Evolutionary conservation across 345 rosid species (phyloP), one percentile per base, ranked within the genome.

Genomic region (Alliaria petiolata): DNA sequence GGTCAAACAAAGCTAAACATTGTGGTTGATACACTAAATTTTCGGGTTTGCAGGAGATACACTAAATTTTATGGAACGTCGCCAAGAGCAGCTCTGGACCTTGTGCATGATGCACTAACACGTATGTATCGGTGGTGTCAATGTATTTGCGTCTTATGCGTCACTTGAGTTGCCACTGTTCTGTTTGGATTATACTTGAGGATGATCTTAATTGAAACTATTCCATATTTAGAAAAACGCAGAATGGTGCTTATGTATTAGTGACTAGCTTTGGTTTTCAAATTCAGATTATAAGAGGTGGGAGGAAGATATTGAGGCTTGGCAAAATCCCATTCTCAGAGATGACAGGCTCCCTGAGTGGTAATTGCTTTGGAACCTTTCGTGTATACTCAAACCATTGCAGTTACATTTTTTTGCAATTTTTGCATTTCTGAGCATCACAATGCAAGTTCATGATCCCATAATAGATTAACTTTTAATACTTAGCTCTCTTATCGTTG

Each of bases 291-390:
- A 93, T 65, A 93, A 83, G 83, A 71, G 70, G 50, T 93, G 98
- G 98, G 98, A 93, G 75, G 98, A 90, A 73, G 98, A 90, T 58
- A 93, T 93, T 75, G 97, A 93, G 79, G 85, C 82, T 75, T 93
- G 98, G 98, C 97, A 93, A 79, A 81, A 58, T 82, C 95, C 97
- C 58, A 79, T 90, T 70, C 90, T 93, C 44, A 76, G 57, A 76
- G 88, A 88, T 77, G 93, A 85, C 52, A 88, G 85, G 65, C 89
- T 93, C 59, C 97, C 98, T 53, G 98, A 93, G 72, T 93, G 98
- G 98, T 93, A 87, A 82, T 9, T 58, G 3, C 61, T 47, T 46
- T 31, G 42, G 47, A 54, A 39, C 55, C 16, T 34, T 43, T 46
- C 36, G 46, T 59, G 35, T 71, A 47, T 46, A 33, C 47, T 10